These are phyloP conservation scores for Lactarius hatsudake DNA, from an alignment of 768 basidiomycete species.

Conservation along the genomic window DNA sequence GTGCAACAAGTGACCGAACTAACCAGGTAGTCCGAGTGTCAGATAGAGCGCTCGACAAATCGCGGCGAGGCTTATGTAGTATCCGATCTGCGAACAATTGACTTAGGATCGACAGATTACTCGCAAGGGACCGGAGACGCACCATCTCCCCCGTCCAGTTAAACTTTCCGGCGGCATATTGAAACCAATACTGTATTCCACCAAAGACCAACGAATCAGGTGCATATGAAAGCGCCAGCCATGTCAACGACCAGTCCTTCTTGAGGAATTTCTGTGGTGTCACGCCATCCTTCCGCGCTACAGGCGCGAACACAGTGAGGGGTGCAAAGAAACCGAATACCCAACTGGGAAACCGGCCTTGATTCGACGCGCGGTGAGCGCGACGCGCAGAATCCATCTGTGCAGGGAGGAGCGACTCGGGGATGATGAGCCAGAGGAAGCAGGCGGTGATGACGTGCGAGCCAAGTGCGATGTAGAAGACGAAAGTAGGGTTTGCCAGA, in stretches of 20 bases:
- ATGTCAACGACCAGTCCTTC: slow-evolving; percentile 65
- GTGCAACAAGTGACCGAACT: neutral
- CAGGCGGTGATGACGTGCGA: slow-evolving; percentile 50
- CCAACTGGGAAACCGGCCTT: slow-evolving; percentile 39
- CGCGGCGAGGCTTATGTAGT: slow-evolving; percentile 16
- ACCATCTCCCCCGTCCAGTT: slow-evolving; percentile 19
- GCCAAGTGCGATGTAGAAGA: slow-evolving; percentile 65
- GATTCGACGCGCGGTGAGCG: slow-evolving; percentile 18
- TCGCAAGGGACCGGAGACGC: neutral
- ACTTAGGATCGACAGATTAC: neutral
- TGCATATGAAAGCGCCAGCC: slow-evolving; percentile 54
- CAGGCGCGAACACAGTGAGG: slow-evolving; percentile 61
- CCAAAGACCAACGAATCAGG: slow-evolving; percentile 29
- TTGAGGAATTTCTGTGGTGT: slow-evolving; percentile 42
- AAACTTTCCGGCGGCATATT: slow-evolving; percentile 19
- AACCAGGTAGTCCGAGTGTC: slow-evolving; percentile 14
- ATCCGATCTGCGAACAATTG: slow-evolving; percentile 7
- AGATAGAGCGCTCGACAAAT: slow-evolving; percentile 15
- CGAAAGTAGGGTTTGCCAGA: slow-evolving; percentile 56
- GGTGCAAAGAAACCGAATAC: slow-evolving; percentile 68
- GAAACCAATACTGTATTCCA: slow-evolving; percentile 27
- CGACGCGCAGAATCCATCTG: slow-evolving; percentile 34
- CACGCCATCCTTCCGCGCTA: slow-evolving; percentile 27
- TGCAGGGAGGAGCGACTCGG: slow-evolving; percentile 67
- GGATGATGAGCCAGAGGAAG: slow-evolving; percentile 58